Evolutionary conservation across 306 rosid genomes (phyloP).

Genomic region (Lotus japonicus): DNA sequence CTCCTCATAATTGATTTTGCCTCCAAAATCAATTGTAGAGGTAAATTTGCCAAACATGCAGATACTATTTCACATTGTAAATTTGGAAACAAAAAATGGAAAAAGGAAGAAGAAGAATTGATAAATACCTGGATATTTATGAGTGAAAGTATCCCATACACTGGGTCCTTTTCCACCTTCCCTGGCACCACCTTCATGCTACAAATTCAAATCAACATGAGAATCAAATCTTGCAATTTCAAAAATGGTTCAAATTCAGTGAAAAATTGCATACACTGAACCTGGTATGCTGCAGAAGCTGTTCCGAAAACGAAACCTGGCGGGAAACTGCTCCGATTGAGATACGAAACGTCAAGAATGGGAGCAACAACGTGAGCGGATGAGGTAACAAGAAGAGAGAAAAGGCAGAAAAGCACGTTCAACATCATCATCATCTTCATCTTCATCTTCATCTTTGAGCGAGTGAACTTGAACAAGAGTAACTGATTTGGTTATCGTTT

Average conservation of each 20-base stretch:
- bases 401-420: not conserved
- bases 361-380: not conserved
- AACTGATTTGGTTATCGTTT: not conserved
- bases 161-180: constrained; percentile 33
- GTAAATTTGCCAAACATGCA: not conserved
- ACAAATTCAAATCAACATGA: not conserved
- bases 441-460: too few relatives aligned
- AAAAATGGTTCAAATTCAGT: too few relatives aligned
- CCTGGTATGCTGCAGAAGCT: constrained; percentile 31
- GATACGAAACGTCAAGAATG: not conserved
- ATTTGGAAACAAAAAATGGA: not conserved
- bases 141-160: constrained; percentile 33
- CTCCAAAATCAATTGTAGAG: too few relatives aligned
- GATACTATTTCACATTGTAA: not conserved
- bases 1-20: too few relatives aligned
- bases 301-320: constrained; percentile 23
- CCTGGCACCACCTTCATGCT: constrained; percentile 53
- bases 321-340: constrained; percentile 39
- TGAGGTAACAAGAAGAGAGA: not conserved
- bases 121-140: constrained; percentile 21
- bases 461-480: not conserved
- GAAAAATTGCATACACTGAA: not conserved
- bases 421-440: not conserved
- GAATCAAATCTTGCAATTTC: too few relatives aligned
- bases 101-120: not conserved